Base-by-base conservation (phyloP, 257 asterid genomes). In the Lavandula angustifolia region DNA sequence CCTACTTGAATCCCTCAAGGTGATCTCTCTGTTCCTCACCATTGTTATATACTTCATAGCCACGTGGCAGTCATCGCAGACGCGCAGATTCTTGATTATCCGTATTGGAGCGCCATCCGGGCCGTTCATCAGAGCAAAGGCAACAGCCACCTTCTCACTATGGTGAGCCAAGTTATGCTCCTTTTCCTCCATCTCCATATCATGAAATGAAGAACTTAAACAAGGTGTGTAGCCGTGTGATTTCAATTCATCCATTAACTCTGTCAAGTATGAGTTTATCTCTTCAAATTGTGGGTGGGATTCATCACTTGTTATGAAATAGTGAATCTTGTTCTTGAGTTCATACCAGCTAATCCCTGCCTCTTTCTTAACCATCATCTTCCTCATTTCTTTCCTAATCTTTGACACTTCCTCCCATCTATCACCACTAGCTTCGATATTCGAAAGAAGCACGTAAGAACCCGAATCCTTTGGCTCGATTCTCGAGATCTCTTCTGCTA, bases 331-430 rank as follows among this genome's bases (percentile, higher is more conserved):
- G 59, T 85, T 87, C 82, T 71, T 89, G 64, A 80, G 60, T 73
- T 92, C 97, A 49, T 81, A 75, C 97, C 97, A 89, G 81, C 98
- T 92, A 57, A 82, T 57, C 11, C 98, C 97, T 0, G 96, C 94
- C 68, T 84, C 91, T 81, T 89, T 92, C 87, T 82, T 92, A 16
- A 87, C 82, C 75, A 76, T 78, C 66, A 70, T 76, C 10, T 78
- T 84, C 70, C 77, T 84, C 97, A 89, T 92, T n/a, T 75, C 69
- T 67, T 68, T 82, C 60, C 97, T 78, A 57, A 81, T 76, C 37
- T 76, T 81, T 4, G 85, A 85, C 51, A 75, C 91, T 2, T 85
- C 82, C 31, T 54, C 71, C 98, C 97, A 92, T 63, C 78, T 75
- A 68, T 72, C 74, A 27, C 84, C 82, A 14, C 81, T 75, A 27